Evolutionary conservation across 768 basidiomycete genomes (phyloP).

Genomic region (Lanmaoa rubissima): DNA sequence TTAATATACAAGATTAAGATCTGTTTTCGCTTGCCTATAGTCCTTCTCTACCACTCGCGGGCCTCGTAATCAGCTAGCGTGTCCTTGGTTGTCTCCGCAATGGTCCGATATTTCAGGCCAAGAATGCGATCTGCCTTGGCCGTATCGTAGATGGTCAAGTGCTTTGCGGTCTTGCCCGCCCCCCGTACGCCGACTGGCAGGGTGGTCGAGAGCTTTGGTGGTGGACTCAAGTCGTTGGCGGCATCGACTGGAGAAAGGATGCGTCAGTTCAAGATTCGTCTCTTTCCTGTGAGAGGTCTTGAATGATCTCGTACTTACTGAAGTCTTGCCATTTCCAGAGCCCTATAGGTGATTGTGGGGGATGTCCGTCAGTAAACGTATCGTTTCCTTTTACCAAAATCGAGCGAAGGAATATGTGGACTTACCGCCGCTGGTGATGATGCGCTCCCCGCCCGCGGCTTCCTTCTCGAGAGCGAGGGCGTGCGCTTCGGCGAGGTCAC

Average conservation of each 20-base stretch:
- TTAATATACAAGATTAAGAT: background rate
- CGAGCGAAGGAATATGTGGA: background rate
- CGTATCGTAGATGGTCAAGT: slow-evolving; percentile 32
- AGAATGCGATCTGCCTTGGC: slow-evolving; percentile 41
- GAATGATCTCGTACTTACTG: slow-evolving; percentile 13
- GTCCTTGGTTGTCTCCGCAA: slow-evolving; percentile 41
- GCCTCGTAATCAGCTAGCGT: slow-evolving; percentile 42
- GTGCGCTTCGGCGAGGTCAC: slow-evolving; percentile 56
- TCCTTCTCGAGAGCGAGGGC: slow-evolving; percentile 48
- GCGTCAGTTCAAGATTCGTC: background rate
- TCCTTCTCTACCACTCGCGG: slow-evolving; percentile 38
- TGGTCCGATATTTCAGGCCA: slow-evolving; percentile 40
- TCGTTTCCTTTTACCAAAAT: background rate
- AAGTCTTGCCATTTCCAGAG: slow-evolving; percentile 33
- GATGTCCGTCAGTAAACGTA: background rate
- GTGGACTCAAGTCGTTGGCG: slow-evolving; percentile 35
- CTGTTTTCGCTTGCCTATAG: background rate
- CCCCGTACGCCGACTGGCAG: slow-evolving; percentile 37
- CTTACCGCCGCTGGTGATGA: slow-evolving; percentile 45
- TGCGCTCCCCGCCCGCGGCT: slow-evolving; percentile 54
- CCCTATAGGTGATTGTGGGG: slow-evolving; percentile 8
- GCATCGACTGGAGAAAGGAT: slow-evolving; percentile 32
- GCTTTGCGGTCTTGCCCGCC: slow-evolving; percentile 26
- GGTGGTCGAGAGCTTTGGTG: slow-evolving; percentile 27
- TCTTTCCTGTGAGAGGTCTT: background rate